Conservation (phyloP, 306 rosid species). For the Vigna hirtella region DNA sequence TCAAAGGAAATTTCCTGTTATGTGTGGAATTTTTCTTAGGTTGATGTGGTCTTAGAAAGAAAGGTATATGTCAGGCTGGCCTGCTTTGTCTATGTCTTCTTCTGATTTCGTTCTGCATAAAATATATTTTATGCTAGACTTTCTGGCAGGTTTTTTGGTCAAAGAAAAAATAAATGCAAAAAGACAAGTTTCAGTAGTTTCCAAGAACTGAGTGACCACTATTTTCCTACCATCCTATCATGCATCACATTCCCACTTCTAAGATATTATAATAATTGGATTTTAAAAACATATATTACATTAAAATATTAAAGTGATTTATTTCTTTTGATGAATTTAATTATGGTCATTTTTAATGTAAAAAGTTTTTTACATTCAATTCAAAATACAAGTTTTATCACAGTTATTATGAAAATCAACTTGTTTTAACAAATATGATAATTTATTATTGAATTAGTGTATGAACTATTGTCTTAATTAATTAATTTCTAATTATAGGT, state of each 20-base stretch:
- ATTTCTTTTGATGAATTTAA: not conserved
- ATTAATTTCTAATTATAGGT: not conserved
- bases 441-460: too few species aligned
- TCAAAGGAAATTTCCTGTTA: slow-evolving; percentile 46
- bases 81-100: slow-evolving; percentile 41
- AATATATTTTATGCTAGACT: slow-evolving; percentile 7
- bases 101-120: not conserved
- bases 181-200: slow-evolving; percentile 34
- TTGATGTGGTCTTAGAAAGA: slow-evolving; percentile 14
- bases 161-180: not conserved
- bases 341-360: not conserved
- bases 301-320: too few species aligned
- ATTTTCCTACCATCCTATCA: not conserved
- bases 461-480: too few species aligned
- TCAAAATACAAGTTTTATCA: too few species aligned
- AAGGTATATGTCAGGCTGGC: slow-evolving; percentile 35
- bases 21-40: slow-evolving; percentile 4
- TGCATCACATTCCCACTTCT: slow-evolving; percentile 28
- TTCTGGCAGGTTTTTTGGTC: not conserved
- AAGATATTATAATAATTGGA: not conserved
- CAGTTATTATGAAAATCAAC: too few species aligned
- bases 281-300: too few species aligned
- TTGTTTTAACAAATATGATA: too few species aligned
- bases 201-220: slow-evolving; percentile 33
- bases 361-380: not conserved